These are phyloP conservation scores for Scedosporium aurantiacum DNA, from an alignment of 2,329 filamentous ascomycete species.

Conservation along the genomic window DNA sequence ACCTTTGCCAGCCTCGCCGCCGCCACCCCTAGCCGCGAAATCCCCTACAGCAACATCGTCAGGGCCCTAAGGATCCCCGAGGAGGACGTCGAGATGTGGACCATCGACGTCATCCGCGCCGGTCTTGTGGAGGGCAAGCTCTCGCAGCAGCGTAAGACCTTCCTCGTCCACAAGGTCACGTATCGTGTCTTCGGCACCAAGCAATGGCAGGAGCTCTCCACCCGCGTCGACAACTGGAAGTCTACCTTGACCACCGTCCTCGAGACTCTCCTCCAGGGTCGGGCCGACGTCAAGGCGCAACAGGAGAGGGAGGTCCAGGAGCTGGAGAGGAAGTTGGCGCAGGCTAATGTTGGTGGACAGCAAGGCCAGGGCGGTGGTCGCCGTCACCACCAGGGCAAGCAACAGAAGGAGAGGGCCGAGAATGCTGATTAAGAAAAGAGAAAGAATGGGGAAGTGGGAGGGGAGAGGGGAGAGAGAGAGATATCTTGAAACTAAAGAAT, in stretches of 20 bases:
- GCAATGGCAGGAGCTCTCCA: constrained; percentile 93
- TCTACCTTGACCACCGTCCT: constrained; percentile 70
- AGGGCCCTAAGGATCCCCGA: constrained; percentile 71
- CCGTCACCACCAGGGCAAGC: constrained; percentile 17
- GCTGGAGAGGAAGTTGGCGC: constrained; percentile 54
- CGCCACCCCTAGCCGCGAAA: constrained; percentile 69
- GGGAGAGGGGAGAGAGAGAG: neutral
- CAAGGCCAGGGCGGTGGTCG: constrained; percentile 18
- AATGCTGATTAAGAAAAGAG: constrained; percentile 39
- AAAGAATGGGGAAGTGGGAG: no score
- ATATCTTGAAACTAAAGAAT: neutral
- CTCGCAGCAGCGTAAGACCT: constrained; percentile 82
- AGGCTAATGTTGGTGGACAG: constrained; percentile 23
- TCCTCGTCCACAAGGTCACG: constrained; percentile 90
- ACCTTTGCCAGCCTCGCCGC: constrained; percentile 86
- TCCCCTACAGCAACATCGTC: constrained; percentile 78
- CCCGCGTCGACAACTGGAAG: constrained; percentile 84
- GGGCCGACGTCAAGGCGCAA: constrained; percentile 65
- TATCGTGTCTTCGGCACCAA: constrained; percentile 96
- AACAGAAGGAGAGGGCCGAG: constrained; percentile 37
- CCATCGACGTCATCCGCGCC: constrained; percentile 94
- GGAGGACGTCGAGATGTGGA: constrained; percentile 93
- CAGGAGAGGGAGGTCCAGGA: constrained; percentile 68
- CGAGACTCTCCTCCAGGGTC: constrained; percentile 66
- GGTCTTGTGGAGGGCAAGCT: constrained; percentile 94